Evolutionary conservation across 768 basidiomycete genomes (phyloP).

Genomic region (Exidia glandulosa): DNA sequence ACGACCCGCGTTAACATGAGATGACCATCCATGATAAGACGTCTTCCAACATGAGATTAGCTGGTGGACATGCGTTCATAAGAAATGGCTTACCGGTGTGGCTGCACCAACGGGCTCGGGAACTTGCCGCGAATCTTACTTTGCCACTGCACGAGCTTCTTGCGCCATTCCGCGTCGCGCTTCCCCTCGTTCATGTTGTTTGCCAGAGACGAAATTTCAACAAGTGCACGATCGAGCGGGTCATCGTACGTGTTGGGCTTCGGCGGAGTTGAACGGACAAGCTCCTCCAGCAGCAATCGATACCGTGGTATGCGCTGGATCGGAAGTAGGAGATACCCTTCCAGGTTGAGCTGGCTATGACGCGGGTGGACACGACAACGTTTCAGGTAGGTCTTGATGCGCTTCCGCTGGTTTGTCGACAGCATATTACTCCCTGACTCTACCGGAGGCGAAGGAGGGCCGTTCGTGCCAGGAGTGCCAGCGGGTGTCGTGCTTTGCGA

Average conservation of each 20-base stretch:
- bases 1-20: slow-evolving; percentile 83
- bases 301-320: slow-evolving; percentile 98
- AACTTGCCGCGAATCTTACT: slow-evolving; percentile 81
- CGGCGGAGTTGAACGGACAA: slow-evolving; percentile 78
- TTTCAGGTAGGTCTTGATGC: slow-evolving; percentile 83
- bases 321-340: slow-evolving; percentile 87
- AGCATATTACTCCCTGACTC: too few species aligned
- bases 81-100: slow-evolving; percentile 62
- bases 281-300: slow-evolving; percentile 79
- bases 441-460: slow-evolving; percentile 1
- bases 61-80: background rate
- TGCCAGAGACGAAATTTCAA: slow-evolving; percentile 80
- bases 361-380: slow-evolving; percentile 80
- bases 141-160: slow-evolving; percentile 87
- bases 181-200: slow-evolving; percentile 98
- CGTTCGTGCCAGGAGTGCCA: background rate
- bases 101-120: slow-evolving; percentile 95
- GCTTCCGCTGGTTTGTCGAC: slow-evolving; percentile 71
- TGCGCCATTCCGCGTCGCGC: slow-evolving; percentile 84
- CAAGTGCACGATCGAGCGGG: slow-evolving; percentile 72
- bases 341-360: slow-evolving; percentile 88
- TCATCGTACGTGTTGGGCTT: slow-evolving; percentile 64
- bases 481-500: slow-evolving; percentile 42
- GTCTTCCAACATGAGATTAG: slow-evolving; percentile 30
- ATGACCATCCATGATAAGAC: slow-evolving; percentile 86